These are phyloP conservation scores for Coniella vitis DNA, from an alignment of 2,329 filamentous ascomycete species.

Conservation along the genomic window DNA sequence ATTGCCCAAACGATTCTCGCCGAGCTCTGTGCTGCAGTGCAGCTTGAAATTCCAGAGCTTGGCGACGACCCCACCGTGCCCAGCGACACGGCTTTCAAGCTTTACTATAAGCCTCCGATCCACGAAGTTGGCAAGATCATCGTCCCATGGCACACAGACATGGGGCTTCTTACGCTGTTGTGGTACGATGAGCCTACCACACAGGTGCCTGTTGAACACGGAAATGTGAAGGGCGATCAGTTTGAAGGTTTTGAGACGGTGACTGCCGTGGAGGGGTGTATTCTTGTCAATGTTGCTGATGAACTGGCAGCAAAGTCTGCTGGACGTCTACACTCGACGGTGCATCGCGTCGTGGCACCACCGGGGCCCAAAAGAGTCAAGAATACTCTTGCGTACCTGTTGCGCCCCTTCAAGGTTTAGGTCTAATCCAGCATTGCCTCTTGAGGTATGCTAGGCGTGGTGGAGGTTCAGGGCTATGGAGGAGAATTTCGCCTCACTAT, in stretches of 20 bases:
- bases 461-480: not conserved
- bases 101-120: not conserved
- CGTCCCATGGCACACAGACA: not conserved
- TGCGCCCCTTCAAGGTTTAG: not conserved
- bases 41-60: not conserved
- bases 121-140: not conserved
- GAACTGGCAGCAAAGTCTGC: not conserved
- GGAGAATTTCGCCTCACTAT: too few species aligned
- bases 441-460: not conserved
- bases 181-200: not conserved
- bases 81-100: not conserved
- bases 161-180: not conserved
- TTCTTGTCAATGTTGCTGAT: not conserved
- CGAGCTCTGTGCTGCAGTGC: not conserved
- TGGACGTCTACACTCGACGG: not conserved
- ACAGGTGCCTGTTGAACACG: not conserved
- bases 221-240: not conserved
- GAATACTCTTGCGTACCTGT: not conserved
- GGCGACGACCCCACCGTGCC: not conserved
- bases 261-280: not conserved
- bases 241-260: not conserved
- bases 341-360: not conserved
- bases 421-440: not conserved
- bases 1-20: not conserved
- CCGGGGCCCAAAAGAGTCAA: not conserved